Base-by-base conservation (phyloP, 208 protist genomes). In the Entamoeba invadens region DNA sequence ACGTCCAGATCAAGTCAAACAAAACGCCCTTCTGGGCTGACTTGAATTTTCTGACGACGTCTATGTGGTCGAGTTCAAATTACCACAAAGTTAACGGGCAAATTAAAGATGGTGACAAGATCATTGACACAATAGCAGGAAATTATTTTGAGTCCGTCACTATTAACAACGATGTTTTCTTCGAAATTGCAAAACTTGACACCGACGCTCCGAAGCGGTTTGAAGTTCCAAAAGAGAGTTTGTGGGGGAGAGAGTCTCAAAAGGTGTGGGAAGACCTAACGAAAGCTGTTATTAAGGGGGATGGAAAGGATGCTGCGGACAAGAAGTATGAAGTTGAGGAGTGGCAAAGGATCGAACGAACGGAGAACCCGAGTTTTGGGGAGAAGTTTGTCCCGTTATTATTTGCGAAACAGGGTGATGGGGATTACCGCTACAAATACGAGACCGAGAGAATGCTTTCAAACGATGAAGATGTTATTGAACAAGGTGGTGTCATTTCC, bases 261-360 rank as follows among this genome's bases (percentile, higher is more conserved):
- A 45, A 72, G 42, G 10, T 94, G 5, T 94, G 93, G 93, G 12
- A 44, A 46, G 35, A 50, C 10, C 4, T 94, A 6, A 94, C 93
- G 21, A 38, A 92, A 0, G 38, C 45, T 16, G 45, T 94, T 31
- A 31, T 46, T 21, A 35, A 91, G 31, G 93, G 45, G 16, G 46
- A 94, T 44, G 16, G 16, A 18, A 8, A 91, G 31, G 51, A n/a
- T 2, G 93, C 93, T 21, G 44, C 93, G 44, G 51, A 51, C 4
- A 38, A 91, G 0, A 94, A 94, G 44, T 51, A 51, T 42, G n/a
- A 50, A 44, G 50, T 94, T 42, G 93, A 94, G 44, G 51, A 94
- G 14, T 38, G 35, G 35, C 93, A 94, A 44, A 51, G 92, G 50
- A 8, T 10, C 8, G 44, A 46, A 50, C 18, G 91, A 50, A 92